Percentiles rank a stretch among this genome's conserved stretches.
Evolutionary conservation across 306 rosid species (phyloP).

Genomic region (Macrotyloma uniflorum): DNA sequence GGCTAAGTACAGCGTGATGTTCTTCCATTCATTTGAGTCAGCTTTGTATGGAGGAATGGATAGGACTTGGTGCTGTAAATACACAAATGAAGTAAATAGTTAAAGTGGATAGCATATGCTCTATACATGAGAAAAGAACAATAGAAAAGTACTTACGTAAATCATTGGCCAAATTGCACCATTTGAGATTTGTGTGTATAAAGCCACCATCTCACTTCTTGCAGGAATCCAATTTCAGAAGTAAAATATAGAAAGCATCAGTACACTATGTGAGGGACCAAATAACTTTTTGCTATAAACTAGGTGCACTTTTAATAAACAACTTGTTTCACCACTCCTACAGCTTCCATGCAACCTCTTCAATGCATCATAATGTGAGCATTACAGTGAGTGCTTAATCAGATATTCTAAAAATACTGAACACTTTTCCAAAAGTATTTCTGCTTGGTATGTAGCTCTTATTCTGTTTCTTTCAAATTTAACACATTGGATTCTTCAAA

Average conservation of each 20-base stretch:
- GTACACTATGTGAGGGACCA: constrained; percentile 10
- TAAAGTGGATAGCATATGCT: constrained; percentile 5
- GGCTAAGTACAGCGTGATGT: not conserved
- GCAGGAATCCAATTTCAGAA: constrained; percentile 10
- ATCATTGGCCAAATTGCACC: not conserved
- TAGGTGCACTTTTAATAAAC: constrained; percentile 28
- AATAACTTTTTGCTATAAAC: not conserved
- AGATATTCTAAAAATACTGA: constrained; percentile 33
- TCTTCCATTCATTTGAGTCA: not conserved
- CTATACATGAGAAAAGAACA: not conserved
- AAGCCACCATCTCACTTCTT: constrained; percentile 9
- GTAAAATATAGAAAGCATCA: constrained; percentile 8
- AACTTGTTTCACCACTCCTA: constrained; percentile 29
- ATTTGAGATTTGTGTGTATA: constrained; percentile 19
- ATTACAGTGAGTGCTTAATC: constrained; percentile 39
- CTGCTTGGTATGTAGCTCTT: constrained; percentile 28
- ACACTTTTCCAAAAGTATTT: constrained; percentile 33
- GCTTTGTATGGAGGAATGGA: not conserved
- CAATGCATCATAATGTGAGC: constrained; percentile 16
- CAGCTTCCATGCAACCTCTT: constrained; percentile 31
- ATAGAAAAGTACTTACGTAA: not conserved
- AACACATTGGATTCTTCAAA: constrained; percentile 29
- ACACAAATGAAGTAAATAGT: not conserved
- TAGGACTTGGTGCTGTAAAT: not conserved
- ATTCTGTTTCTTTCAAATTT: constrained; percentile 22